Percentiles rank a stretch among this genome's conserved stretches.
Conservation (phyloP, 75 land plant genomes). For the Picea sitchensis region DNA sequence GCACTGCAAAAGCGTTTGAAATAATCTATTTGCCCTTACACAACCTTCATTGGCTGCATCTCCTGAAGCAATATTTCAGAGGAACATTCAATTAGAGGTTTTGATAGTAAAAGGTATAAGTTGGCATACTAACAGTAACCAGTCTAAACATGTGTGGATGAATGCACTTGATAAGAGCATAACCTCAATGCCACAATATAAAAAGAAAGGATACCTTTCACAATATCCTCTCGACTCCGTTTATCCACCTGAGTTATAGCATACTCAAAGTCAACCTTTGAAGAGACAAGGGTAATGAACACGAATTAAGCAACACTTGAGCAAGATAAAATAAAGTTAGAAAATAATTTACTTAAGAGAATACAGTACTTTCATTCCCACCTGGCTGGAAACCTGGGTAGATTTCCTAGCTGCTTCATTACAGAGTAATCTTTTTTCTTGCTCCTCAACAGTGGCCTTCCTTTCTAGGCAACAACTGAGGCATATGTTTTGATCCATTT, state of each 20-base stretch:
- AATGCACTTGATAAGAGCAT: background rate
- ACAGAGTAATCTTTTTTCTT: background rate
- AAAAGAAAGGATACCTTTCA: background rate
- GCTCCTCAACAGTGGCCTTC: background rate
- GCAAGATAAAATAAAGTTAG: background rate
- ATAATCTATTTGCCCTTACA: background rate
- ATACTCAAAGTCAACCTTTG: background rate
- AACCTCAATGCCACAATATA: background rate
- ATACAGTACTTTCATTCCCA: background rate
- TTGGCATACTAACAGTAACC: background rate
- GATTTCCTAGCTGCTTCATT: background rate
- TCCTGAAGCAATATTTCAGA: constrained; percentile 1
- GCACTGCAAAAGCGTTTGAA: constrained; percentile 3
- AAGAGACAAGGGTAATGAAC: background rate
- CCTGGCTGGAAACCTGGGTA: background rate
- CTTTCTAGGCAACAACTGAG: background rate
- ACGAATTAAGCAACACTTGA: background rate
- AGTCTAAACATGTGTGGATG: background rate
- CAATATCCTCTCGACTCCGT: background rate
- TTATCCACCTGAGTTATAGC: background rate
- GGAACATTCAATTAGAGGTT: background rate
- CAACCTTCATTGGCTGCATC: background rate
- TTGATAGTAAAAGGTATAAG: background rate
- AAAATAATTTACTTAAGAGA: background rate
- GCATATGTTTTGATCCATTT: background rate